Percentiles rank a stretch among this genome's conserved stretches.
Conservation (phyloP, 352 stramenopile species). For the Pythium rhizo-oryzae region DNA sequence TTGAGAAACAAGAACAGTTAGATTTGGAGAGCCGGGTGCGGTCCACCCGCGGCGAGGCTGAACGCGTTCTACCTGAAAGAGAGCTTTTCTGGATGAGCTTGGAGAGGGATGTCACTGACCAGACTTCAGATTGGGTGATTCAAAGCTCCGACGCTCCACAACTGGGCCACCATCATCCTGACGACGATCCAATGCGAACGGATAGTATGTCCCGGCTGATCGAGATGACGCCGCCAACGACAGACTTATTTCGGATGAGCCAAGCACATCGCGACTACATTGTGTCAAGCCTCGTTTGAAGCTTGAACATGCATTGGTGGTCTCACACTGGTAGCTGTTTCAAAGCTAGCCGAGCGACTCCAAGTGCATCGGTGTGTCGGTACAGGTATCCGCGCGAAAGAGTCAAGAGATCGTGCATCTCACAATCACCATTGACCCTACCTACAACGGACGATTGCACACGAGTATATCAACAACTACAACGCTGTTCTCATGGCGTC, state of each 20-base stretch:
- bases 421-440: not conserved
- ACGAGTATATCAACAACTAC: constrained; percentile 25
- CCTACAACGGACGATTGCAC: not conserved
- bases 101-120: too few relatives aligned
- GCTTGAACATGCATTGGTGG: not conserved
- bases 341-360: not conserved
- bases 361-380: not conserved
- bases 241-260: not conserved
- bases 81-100: too few relatives aligned
- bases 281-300: not conserved
- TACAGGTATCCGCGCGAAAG: not conserved
- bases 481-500: not conserved
- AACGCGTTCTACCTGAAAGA: not conserved
- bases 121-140: not conserved
- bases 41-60: not conserved
- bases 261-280: not conserved
- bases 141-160: not conserved
- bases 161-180: not conserved
- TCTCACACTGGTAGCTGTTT: not conserved
- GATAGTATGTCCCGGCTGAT: not conserved
- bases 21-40: not conserved
- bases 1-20: not conserved
- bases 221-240: not conserved
- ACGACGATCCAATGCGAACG: not conserved
- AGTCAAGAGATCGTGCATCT: not conserved